A percentile compares a stretch with the other conserved stretches of the same genome.
Evolutionary conservation across 768 basidiomycete genomes (phyloP).

Genomic region (Hortiboletus campestris): DNA sequence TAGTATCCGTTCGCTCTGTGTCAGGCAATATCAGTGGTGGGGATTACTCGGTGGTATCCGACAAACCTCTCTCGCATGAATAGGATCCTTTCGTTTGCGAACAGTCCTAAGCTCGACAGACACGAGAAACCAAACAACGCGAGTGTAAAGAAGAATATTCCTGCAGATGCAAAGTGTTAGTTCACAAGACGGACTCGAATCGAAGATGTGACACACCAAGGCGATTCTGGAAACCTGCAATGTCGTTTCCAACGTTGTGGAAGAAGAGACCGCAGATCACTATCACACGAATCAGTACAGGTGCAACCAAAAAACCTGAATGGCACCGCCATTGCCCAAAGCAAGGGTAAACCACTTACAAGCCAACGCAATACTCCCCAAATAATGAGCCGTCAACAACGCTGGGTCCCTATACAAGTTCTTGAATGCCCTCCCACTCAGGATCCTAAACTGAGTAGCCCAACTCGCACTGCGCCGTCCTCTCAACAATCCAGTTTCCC

Average conservation of each 20-base stretch:
- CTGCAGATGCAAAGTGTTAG: slow-evolving; percentile 32
- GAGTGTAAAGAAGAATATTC: slow-evolving; percentile 97
- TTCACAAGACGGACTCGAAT: background rate
- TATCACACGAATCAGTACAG: slow-evolving; percentile 27
- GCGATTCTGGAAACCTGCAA: slow-evolving; percentile 95
- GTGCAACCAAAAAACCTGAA: background rate
- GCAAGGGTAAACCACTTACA: slow-evolving; percentile 45
- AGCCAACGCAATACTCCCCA: slow-evolving; percentile 79
- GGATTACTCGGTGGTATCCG: background rate
- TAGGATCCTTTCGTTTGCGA: slow-evolving; percentile 91
- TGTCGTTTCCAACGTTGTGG: slow-evolving; percentile 87
- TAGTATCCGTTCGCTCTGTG: slow-evolving; percentile 95
- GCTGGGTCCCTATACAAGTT: slow-evolving; percentile 96
- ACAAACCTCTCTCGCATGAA: slow-evolving; percentile 96
- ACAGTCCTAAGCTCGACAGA: slow-evolving; percentile 87
- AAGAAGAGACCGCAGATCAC: slow-evolving; percentile 94
- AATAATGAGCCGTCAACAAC: slow-evolving; percentile 86
- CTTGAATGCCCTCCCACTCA: slow-evolving; percentile 97
- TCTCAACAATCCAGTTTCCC: slow-evolving; percentile 65
- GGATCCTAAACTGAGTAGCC: slow-evolving; percentile 87
- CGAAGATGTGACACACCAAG: slow-evolving; percentile 49
- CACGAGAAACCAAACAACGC: slow-evolving; percentile 97
- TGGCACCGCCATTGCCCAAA: background rate
- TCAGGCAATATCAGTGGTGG: background rate
- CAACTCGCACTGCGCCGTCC: slow-evolving; percentile 81